These are phyloP conservation scores for Globisporangium apiculatum DNA, from an alignment of 352 stramenopile species.

Conservation along the genomic window DNA sequence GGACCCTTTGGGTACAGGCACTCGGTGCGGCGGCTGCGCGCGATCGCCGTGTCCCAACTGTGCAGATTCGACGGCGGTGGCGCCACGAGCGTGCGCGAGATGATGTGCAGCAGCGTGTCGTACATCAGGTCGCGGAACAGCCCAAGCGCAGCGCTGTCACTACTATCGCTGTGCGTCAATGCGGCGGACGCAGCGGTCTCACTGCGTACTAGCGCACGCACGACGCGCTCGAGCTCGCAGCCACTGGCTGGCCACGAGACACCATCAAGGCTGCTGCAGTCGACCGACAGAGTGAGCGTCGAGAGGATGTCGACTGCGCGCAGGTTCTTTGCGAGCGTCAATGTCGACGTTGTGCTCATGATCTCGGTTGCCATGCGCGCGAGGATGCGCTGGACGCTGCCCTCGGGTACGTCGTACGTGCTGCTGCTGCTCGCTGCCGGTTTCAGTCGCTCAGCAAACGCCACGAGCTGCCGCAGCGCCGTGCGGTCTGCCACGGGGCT, in stretches of 20 bases:
- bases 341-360: conserved; percentile 25
- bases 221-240: conserved; percentile 13
- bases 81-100: conserved; percentile 50
- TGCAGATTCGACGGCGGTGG: conserved; percentile 17
- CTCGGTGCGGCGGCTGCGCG: conserved; percentile 31
- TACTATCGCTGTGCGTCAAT: neutral
- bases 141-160: conserved; percentile 6
- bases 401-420: neutral
- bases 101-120: conserved; percentile 73
- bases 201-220: conserved; percentile 22
- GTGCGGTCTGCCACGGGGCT: conserved; percentile 50
- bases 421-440: neutral
- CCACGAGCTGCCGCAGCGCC: conserved; percentile 65
- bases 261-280: conserved; percentile 11
- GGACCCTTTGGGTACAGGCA: conserved; percentile 63
- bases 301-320: conserved; percentile 41
- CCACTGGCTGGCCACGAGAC: neutral
- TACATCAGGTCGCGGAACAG: conserved; percentile 62
- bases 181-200: neutral
- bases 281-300: conserved; percentile 44
- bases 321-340: conserved; percentile 52
- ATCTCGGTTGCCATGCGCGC: conserved; percentile 36
- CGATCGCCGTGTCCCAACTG: conserved; percentile 41
- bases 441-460: conserved; percentile 24
- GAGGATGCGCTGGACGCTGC: conserved; percentile 61